Base-by-base conservation (phyloP, 768 basidiomycete genomes). In the Pholiota conissans region DNA sequence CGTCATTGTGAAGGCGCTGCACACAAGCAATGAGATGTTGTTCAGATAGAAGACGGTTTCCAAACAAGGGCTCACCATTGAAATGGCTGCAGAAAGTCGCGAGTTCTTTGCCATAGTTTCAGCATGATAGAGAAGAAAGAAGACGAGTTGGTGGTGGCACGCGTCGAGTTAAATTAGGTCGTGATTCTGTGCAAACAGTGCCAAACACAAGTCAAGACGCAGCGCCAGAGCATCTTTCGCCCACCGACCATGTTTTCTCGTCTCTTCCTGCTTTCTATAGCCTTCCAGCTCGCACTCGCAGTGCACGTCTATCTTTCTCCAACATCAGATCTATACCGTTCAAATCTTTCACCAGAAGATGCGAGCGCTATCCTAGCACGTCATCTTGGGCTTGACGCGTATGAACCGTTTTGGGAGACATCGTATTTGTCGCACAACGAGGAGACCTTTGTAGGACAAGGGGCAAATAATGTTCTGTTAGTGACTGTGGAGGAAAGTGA, bases 301-400 rank as follows among this genome's bases (percentile, higher is more conserved):
- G 75, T 86, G 8, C 71, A 81, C 45, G 79, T 90, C 27, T 90
- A 85, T 67, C 74, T 90, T 16, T 78, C 78, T 55, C 85, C 89
- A 1, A 64, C 71, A 4, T 60, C 68, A 6, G 60, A 74, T 2
- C 65, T 68, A 11, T 64, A 76, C 42, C 76, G 71, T 1, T 64
- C 79, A 4, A 71, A 62, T 18, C 71, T 85, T 24, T 78, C 82
- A 18, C 74, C 78, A 26, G 76, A 79, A 39, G 80, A 83, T 49
- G 86, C 86, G 40, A 84, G 79, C 63, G 77, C 82, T 32, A 82
- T 77, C 5, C 74, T 92, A 29, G 82, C 88, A 18, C 82, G 80
- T 52, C 89, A 91, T 68, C 79, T 91, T 10, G 84, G 86, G n/a
- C 78, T 91, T 5, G 90, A 91, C 63, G 71, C 71, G 18, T 85